Evolutionary conservation across 2,329 filamentous ascomycete species (phyloP), one percentile per base, ranked within the genome.

Genomic region (Mariannaea sp.): DNA sequence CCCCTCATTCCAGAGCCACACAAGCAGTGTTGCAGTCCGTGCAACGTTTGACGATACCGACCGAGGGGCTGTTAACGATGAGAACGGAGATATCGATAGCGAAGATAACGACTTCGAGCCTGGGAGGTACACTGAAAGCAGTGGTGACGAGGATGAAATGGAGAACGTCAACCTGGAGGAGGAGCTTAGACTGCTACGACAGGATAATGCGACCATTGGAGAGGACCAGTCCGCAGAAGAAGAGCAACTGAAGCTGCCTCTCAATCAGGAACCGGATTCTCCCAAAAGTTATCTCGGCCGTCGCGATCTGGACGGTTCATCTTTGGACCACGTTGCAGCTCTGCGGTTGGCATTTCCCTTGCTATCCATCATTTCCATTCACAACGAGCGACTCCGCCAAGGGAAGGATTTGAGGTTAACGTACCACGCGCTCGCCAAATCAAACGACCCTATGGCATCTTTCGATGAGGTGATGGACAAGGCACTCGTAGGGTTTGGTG

Each of bases 311-410:
- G 52, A 58, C 38, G 43, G 68, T 19, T 50, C 53, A 9, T 61
- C 57, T 17, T 38, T 72, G 1, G 71, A 77, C 27, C 71, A 70
- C 19, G 57, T 69, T 10, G 62, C 53, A 6, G 68, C 71, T n/a
- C 60, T 80, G 2, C 72, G 68, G 36, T 61, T 67, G 13, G 77
- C 78, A 0, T 82, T 80, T 36, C 79, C 79, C 2, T 61, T 65
- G 6, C 73, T 70, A 7, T 64, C 73, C 1, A 58, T 68, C 6
- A 59, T 67, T 3, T 58, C 69, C 7, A 74, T 75, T 45, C 69
- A 77, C 44, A 63, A 66, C 6, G 62, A 75, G 2, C 60, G 79
- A 3, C 55, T 61, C 5, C 67, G 61, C n/a, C 67, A 70, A 16
- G 44, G 65, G 5, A 67, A 69, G 9, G 64, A 79, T 51, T 42